Percentiles rank a stretch among this genome's conserved stretches.
These are phyloP conservation scores for Eucalyptus coolabah DNA, from an alignment of 345 rosid genomes.

Conservation along the genomic window DNA sequence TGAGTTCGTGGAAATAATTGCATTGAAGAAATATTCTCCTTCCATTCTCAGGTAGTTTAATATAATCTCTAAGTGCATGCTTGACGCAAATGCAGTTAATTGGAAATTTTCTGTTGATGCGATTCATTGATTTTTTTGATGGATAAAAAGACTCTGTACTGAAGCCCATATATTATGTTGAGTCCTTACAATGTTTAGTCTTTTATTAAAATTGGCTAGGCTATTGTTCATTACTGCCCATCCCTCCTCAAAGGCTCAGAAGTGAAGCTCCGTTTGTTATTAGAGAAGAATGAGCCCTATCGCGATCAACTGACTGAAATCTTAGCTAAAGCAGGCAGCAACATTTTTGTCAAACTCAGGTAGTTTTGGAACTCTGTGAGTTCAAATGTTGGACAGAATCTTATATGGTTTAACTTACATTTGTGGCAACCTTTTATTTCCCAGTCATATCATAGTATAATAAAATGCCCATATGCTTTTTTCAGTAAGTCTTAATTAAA, in stretches of 20 bases:
- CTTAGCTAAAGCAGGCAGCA: constrained; percentile 61
- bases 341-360: constrained; percentile 58
- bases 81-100: background rate
- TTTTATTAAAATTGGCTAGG: constrained; percentile 18
- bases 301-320: constrained; percentile 38
- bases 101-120: background rate
- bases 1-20: background rate
- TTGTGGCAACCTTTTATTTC: background rate
- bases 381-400: background rate
- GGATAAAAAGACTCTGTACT: background rate
- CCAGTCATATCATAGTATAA: background rate
- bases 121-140: background rate
- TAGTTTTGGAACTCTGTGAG: constrained; percentile 4
- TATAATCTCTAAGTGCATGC: background rate
- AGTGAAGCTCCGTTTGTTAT: constrained; percentile 24
- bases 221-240: constrained; percentile 56
- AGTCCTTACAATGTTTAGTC: background rate
- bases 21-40: background rate
- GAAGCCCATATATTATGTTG: background rate
- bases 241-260: constrained; percentile 69
- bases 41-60: background rate
- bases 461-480: background rate
- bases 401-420: background rate
- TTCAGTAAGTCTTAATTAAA: background rate
- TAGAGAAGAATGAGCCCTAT: constrained; percentile 32